Percentiles rank a stretch among this genome's conserved stretches.
Evolutionary conservation across 345 rosid genomes (phyloP).

Genomic region (Pistacia vera): DNA sequence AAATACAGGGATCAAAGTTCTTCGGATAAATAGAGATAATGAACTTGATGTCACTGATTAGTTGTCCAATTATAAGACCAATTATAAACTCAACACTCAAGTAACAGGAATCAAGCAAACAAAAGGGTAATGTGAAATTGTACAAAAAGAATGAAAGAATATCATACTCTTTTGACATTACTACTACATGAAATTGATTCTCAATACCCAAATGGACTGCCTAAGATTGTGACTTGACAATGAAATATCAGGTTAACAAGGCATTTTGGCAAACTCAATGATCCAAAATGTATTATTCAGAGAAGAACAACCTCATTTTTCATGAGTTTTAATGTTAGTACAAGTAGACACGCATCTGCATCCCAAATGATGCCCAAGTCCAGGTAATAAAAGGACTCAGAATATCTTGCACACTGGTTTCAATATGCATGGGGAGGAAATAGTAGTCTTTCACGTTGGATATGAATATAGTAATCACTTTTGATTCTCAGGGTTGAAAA

Average conservation of each 20-base stretch:
- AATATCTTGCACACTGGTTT: background rate
- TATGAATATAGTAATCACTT: no score
- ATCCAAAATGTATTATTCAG: background rate
- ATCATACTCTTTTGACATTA: background rate
- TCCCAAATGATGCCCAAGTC: background rate
- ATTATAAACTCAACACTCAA: background rate
- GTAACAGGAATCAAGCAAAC: background rate
- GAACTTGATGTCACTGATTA: background rate
- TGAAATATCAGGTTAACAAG: background rate
- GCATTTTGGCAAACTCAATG: background rate
- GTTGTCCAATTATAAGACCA: background rate
- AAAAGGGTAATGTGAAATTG: background rate
- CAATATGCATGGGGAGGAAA: background rate
- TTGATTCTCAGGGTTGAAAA: no score
- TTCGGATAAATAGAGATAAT: background rate
- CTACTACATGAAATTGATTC: conserved; percentile 1
- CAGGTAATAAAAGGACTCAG: background rate
- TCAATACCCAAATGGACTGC: background rate
- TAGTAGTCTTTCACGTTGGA: no score
- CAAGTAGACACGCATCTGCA: background rate
- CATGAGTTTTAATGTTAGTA: background rate
- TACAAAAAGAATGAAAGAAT: background rate
- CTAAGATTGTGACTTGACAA: background rate
- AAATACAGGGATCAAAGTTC: background rate
- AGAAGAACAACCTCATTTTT: conserved; percentile 5